Conservation (phyloP, 305 asterid species). For the Lippia alba region DNA sequence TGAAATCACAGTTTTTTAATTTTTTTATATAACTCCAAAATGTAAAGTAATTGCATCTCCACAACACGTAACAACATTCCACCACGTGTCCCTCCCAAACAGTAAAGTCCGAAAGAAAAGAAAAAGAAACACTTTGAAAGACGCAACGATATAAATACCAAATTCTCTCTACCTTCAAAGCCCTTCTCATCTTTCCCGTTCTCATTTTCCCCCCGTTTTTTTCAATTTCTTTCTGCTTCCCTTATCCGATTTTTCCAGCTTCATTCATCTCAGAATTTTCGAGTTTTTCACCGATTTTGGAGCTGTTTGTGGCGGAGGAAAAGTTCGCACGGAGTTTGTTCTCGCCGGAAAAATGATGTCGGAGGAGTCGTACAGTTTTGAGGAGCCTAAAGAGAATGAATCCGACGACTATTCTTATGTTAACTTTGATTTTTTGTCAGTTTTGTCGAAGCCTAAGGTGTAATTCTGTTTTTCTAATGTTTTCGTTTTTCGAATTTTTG, state of each 20-base stretch:
- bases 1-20: too few species aligned
- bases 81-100: background rate
- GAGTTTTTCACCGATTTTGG: background rate
- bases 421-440: conserved; percentile 70
- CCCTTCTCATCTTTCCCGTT: background rate
- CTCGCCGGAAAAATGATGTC: conserved; percentile 56
- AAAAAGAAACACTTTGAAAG: too few species aligned
- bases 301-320: background rate
- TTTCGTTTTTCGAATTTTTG: background rate
- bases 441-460: conserved; percentile 77
- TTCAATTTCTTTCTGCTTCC: conserved; percentile 1
- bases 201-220: background rate
- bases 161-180: background rate
- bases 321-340: background rate
- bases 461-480: background rate
- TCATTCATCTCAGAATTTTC: conserved; percentile 1
- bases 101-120: background rate
- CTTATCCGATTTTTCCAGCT: conserved; percentile 29
- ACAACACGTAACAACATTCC: too few species aligned
- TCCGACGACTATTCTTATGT: conserved; percentile 50
- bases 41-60: too few species aligned
- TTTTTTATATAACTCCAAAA: too few species aligned
- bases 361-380: conserved; percentile 64
- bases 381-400: conserved; percentile 39
- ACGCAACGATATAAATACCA: too few species aligned